Conservation (phyloP, 2,329 filamentous ascomycete species). For the Xylaria hypoxylon region DNA sequence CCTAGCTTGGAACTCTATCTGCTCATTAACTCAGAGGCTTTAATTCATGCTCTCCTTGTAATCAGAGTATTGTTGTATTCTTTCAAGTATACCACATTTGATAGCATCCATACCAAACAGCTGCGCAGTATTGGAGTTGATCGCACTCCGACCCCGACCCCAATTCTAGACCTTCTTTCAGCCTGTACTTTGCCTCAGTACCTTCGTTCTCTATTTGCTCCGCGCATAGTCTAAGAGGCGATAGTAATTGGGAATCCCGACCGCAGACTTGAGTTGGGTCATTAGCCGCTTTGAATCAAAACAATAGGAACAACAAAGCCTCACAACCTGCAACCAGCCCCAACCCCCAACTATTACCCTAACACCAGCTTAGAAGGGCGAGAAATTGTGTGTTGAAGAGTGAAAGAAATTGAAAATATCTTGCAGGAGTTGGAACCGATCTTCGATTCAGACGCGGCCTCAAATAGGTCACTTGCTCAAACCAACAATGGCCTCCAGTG, state of each 20-base stretch:
- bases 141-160: constrained; percentile 12
- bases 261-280: constrained; percentile 7
- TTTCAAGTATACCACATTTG: constrained; percentile 27
- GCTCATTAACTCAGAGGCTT: constrained; percentile 19
- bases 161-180: constrained; percentile 24
- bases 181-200: constrained; percentile 3
- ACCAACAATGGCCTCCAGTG: constrained; percentile 52
- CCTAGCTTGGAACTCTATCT: neutral
- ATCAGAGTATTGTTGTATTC: constrained; percentile 19
- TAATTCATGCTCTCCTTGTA: constrained; percentile 5
- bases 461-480: constrained; percentile 23
- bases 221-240: constrained; percentile 6
- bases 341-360: constrained; percentile 8
- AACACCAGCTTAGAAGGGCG: neutral
- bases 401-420: constrained; percentile 8
- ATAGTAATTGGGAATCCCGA: neutral
- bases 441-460: constrained; percentile 18
- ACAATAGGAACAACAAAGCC: constrained; percentile 11
- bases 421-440: constrained; percentile 23
- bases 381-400: constrained; percentile 2
- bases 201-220: constrained; percentile 4
- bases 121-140: constrained; percentile 21
- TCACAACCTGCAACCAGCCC: neutral
- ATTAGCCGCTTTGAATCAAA: constrained; percentile 13
- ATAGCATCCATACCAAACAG: constrained; percentile 30